These are phyloP conservation scores for Aspergillus leporis DNA, from an alignment of 495 filamentous ascomycete genomes.

Conservation along the genomic window DNA sequence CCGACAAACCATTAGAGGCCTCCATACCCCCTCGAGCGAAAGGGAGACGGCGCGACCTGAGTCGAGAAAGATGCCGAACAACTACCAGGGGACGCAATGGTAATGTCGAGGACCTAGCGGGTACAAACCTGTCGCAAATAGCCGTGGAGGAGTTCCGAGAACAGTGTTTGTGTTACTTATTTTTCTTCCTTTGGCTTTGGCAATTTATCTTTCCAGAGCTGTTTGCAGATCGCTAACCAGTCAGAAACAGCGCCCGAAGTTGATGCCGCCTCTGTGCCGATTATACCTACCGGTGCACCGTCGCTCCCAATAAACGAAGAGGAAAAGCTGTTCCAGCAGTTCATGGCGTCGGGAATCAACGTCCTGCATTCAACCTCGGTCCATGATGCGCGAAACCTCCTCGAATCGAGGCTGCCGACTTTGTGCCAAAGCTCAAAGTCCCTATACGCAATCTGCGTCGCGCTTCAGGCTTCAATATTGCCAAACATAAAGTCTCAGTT, in stretches of 20 bases:
- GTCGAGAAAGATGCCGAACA: conserved; percentile 21
- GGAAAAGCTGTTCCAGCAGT: conserved; percentile 33
- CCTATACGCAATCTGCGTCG: conserved; percentile 34
- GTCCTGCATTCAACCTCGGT: conserved; percentile 35
- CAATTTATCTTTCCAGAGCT: not conserved
- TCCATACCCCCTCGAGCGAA: conserved; percentile 25
- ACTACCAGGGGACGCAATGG: not conserved
- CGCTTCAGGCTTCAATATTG: conserved; percentile 31
- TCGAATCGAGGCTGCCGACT: conserved; percentile 25
- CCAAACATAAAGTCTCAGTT: conserved; percentile 20
- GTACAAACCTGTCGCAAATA: not conserved
- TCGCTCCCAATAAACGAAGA: conserved; percentile 1
- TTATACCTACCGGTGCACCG: too few relatives aligned
- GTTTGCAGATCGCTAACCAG: too few relatives aligned
- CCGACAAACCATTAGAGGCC: conserved; percentile 32
- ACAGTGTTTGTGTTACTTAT: not conserved
- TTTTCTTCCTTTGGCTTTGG: not conserved
- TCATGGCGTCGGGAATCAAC: conserved; percentile 33
- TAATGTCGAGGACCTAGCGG: not conserved
- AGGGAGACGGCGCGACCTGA: conserved; percentile 34
- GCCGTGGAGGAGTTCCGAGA: too few relatives aligned
- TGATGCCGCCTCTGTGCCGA: not conserved
- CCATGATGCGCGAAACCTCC: conserved; percentile 21
- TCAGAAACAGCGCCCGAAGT: not conserved
- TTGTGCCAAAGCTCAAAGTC: conserved; percentile 33